Evolutionary conservation across 495 filamentous ascomycete genomes (phyloP), one percentile per base, ranked within the genome.

Genomic region (Penicillium argentinense): DNA sequence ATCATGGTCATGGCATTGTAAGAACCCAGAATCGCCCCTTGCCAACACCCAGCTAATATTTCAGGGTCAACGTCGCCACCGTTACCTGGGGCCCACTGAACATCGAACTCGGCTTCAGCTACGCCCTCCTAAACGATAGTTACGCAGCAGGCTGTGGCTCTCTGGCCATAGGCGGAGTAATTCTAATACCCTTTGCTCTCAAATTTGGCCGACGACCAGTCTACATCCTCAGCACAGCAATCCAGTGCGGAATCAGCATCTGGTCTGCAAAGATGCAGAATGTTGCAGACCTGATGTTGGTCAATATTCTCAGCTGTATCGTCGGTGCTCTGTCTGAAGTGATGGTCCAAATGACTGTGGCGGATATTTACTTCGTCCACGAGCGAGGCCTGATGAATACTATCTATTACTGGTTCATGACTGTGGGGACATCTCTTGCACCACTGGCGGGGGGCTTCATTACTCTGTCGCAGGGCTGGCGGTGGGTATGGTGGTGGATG

Each of bases 401-500:
- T 0, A 51, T 72, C 4, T 76, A 74, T 40, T 51, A 67, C 22
- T 68, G 62, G 54, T 47, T 66, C 1, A 44, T 49, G 23, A 59
- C 49, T 16, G 28, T 68, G 1, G 72, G 71, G 1, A 41, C 54
- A 0, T 63, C 54, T 14, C 53, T 79, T 3, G 63, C 56, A 0
- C 67, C 72, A 6, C 53, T 80, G 3, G 62, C 72, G 6, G 67
- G 66, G 27, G 76, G 77, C 1, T 70, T 66, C 40, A 67, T 74
- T 12, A 70, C 72, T 2, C 54, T 57, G 12, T 63, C 62, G 11
- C 68, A 73, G 33, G 72, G 72, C 0, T 79, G 75, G 75, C 51
- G 66, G 3, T 77, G 74, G 72, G 63, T 75, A 5, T 78, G 71
- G 63, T 78, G 74, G 76, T 76, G 68, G 66, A 65, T 57, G 38